Percentiles rank a stretch among this genome's conserved stretches.
These are phyloP conservation scores for Suillus subalutaceus DNA, from an alignment of 768 basidiomycete species.

Conservation along the genomic window DNA sequence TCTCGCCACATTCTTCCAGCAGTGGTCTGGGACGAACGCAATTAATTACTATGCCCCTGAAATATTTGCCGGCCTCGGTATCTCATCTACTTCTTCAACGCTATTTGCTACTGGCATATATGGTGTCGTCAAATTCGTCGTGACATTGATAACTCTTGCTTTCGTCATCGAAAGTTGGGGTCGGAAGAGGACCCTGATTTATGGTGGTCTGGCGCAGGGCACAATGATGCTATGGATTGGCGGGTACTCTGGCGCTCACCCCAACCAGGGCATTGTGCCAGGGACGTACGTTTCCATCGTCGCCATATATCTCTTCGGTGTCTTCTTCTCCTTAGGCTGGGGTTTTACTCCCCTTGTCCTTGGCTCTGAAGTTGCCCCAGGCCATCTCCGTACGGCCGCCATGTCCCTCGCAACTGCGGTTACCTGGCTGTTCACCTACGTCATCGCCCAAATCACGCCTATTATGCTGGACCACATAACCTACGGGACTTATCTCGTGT, in stretches of 20 bases:
- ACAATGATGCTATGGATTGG: constrained; percentile 42
- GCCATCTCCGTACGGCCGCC: constrained; percentile 37
- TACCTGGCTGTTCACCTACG: constrained; percentile 42
- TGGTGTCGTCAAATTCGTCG: constrained; percentile 42
- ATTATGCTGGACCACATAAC: constrained; percentile 32
- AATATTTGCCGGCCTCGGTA: constrained; percentile 39
- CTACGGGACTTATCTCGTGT: constrained; percentile 36
- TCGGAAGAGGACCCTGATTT: constrained; percentile 39
- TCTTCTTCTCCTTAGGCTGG: constrained; percentile 40
- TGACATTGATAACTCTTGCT: constrained; percentile 33
- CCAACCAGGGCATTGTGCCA: constrained; percentile 25
- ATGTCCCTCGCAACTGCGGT: constrained; percentile 34
- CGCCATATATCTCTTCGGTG: constrained; percentile 40
- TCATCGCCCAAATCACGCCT: constrained; percentile 42
- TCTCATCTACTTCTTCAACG: constrained; percentile 33
- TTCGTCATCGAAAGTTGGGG: constrained; percentile 44
- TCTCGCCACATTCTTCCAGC: constrained; percentile 39
- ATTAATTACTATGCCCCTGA: constrained; percentile 44
- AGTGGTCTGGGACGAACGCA: constrained; percentile 45
- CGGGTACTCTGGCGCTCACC: constrained; percentile 34
- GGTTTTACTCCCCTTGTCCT: constrained; percentile 38
- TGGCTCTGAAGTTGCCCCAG: constrained; percentile 38
- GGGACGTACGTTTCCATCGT: constrained; percentile 38
- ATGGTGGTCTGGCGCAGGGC: constrained; percentile 39
- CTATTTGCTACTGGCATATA: constrained; percentile 45